Evolutionary conservation across 192 early-diverging fungal genomes (phyloP).

Genomic region (Chytriomyces sp.): DNA sequence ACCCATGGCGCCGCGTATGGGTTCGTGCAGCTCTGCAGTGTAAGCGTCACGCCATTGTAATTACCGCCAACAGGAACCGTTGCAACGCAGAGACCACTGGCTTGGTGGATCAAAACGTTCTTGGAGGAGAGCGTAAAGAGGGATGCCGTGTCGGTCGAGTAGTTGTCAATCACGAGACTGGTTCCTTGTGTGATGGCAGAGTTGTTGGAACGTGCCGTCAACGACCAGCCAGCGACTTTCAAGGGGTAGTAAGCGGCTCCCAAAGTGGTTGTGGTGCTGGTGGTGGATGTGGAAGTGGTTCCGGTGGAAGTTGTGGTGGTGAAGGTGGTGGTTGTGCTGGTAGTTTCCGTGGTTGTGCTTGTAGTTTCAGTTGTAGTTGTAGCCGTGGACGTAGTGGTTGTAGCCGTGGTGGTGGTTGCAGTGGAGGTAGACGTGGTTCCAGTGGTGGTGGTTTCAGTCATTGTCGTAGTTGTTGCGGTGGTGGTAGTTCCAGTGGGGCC

Average conservation of each 20-base stretch:
- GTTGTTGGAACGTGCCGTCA: too few species aligned
- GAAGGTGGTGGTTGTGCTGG: background rate
- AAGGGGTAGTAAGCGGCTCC: background rate
- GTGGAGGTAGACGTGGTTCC: background rate
- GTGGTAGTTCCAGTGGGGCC: background rate
- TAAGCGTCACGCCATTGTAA: background rate
- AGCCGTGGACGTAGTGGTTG: background rate
- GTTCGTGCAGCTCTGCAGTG: background rate
- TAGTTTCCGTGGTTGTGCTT: background rate
- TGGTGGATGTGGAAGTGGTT: background rate
- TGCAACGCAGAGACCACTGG: background rate
- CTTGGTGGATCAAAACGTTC: background rate
- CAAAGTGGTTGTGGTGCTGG: background rate
- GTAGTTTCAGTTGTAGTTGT: background rate
- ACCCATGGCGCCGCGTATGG: background rate
- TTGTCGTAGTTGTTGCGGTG: background rate
- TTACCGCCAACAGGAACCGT: background rate
- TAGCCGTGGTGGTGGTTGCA: background rate
- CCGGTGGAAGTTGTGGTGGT: background rate
- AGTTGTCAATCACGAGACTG: too few species aligned
- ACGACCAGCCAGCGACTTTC: background rate
- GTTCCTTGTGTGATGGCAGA: too few species aligned
- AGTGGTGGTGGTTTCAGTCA: background rate
- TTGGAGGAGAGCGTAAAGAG: background rate
- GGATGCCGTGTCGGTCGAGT: background rate